These are phyloP conservation scores for Acanthamoeba castellanii DNA, from an alignment of 208 protist species.

Conservation along the genomic window DNA sequence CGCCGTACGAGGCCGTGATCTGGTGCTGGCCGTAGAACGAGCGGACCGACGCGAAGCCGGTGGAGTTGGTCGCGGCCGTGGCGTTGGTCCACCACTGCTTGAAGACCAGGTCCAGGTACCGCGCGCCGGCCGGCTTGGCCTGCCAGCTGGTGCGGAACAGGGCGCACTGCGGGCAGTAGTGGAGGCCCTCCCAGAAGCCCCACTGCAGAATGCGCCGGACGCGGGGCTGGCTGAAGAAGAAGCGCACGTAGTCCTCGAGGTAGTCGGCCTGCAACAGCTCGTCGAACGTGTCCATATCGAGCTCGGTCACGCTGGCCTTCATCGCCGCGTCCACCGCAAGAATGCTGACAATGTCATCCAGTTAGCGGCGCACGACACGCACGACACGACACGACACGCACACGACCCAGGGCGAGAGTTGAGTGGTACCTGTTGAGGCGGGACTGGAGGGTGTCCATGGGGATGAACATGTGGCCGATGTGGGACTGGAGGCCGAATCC, in stretches of 20 bases:
- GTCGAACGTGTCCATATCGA: slow-evolving; percentile 20
- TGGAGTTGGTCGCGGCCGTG: background rate
- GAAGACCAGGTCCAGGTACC: slow-evolving; percentile 45
- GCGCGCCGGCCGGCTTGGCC: slow-evolving; percentile 21
- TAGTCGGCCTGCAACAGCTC: slow-evolving; percentile 48
- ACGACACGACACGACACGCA: background rate
- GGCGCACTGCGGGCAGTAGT: slow-evolving; percentile 53
- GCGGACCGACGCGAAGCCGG: background rate
- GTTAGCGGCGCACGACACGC: background rate
- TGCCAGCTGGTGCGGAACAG: slow-evolving; percentile 41
- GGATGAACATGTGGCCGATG: slow-evolving; percentile 18
- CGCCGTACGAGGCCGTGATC: slow-evolving; percentile 3
- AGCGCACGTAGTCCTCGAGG: slow-evolving; percentile 40
- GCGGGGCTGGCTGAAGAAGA: slow-evolving; percentile 43
- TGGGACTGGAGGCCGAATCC: slow-evolving; percentile 33
- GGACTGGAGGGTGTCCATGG: slow-evolving; percentile 8
- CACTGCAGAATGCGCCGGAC: slow-evolving; percentile 17
- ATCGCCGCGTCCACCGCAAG: background rate
- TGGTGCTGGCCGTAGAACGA: slow-evolving; percentile 20
- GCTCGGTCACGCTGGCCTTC: slow-evolving; percentile 23
- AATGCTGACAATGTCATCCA: background rate
- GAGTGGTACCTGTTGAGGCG: slow-evolving; percentile 4
- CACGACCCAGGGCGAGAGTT: no score
- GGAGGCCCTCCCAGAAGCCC: slow-evolving; percentile 59
- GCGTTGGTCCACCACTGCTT: slow-evolving; percentile 20